These are phyloP conservation scores for Suillus americanus DNA, from an alignment of 768 basidiomycete species.

Conservation along the genomic window DNA sequence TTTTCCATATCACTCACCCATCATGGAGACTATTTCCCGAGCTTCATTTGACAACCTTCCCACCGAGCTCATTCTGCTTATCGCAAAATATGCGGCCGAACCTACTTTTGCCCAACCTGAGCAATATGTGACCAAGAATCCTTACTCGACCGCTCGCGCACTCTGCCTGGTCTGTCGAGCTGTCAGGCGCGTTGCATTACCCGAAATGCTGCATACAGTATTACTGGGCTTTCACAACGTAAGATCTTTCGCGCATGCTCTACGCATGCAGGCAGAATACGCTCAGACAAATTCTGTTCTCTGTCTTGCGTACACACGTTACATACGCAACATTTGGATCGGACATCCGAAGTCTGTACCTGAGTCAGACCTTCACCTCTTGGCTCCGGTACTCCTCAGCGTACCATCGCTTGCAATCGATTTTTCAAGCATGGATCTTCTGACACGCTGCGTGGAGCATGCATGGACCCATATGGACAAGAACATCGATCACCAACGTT, in stretches of 20 bases:
- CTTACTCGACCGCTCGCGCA: slow-evolving; percentile 26
- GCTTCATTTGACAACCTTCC: slow-evolving; percentile 28
- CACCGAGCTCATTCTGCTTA: slow-evolving; percentile 28
- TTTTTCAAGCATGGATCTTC: slow-evolving; percentile 29
- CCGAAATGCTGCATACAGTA: slow-evolving; percentile 39
- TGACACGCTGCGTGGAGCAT: slow-evolving; percentile 31
- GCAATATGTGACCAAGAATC: neutral
- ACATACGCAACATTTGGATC: slow-evolving; percentile 37
- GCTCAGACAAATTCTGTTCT: slow-evolving; percentile 18
- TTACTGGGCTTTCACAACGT: slow-evolving; percentile 18
- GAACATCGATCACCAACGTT: slow-evolving; percentile 13
- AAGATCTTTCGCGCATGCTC: slow-evolving; percentile 31
- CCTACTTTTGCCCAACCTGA: slow-evolving; percentile 27
- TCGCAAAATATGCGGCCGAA: slow-evolving; percentile 25
- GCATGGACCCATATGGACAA: neutral
- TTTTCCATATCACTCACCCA: neutral
- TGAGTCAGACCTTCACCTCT: slow-evolving; percentile 20
- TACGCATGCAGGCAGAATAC: slow-evolving; percentile 27
- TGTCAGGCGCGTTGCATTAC: slow-evolving; percentile 35
- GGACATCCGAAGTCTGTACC: slow-evolving; percentile 16
- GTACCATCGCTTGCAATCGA: slow-evolving; percentile 1
- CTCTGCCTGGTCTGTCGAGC: slow-evolving; percentile 35
- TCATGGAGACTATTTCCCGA: neutral
- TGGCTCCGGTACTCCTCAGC: slow-evolving; percentile 7
- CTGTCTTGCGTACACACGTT: slow-evolving; percentile 29